phyloP scores from a whole-genome alignment of 148 eudicot genomes.

The Cornus controversa region DNA sequence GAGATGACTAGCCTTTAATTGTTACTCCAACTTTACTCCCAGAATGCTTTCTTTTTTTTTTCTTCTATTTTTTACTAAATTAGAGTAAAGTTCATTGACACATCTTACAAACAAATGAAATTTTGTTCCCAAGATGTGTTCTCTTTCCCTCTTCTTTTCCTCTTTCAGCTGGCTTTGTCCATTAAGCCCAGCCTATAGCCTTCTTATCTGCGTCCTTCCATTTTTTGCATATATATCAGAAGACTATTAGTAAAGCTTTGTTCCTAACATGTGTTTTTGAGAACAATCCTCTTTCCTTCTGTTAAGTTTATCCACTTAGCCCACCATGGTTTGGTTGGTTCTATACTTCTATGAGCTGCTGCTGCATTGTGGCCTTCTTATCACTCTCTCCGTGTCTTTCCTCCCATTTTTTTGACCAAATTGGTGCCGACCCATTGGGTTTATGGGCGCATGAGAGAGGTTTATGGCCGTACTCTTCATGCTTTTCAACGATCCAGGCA shows the following conservation, averaged over 20 bases:
- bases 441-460: slow-evolving; percentile 21
- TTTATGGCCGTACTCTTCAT: slow-evolving; percentile 9
- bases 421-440: slow-evolving; percentile 12
- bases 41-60: no score
- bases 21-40: background rate
- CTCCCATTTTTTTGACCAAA: slow-evolving; percentile 11
- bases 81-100: no score
- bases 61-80: no score
- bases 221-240: no score
- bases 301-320: no score
- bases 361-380: background rate
- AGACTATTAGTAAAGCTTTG: no score
- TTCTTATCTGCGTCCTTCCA: no score
- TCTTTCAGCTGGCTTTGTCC: slow-evolving; percentile 5
- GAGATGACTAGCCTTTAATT: slow-evolving; percentile 47
- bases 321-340: background rate
- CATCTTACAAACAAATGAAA: no score
- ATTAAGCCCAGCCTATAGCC: background rate
- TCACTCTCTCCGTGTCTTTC: background rate
- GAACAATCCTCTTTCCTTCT: no score
- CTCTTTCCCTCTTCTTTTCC: background rate
- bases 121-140: background rate
- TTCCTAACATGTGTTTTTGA: no score
- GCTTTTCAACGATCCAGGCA: background rate
- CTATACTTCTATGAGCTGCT: no score